Conservation (phyloP, 352 stramenopile genomes). For the Phytophthora capsici region DNA sequence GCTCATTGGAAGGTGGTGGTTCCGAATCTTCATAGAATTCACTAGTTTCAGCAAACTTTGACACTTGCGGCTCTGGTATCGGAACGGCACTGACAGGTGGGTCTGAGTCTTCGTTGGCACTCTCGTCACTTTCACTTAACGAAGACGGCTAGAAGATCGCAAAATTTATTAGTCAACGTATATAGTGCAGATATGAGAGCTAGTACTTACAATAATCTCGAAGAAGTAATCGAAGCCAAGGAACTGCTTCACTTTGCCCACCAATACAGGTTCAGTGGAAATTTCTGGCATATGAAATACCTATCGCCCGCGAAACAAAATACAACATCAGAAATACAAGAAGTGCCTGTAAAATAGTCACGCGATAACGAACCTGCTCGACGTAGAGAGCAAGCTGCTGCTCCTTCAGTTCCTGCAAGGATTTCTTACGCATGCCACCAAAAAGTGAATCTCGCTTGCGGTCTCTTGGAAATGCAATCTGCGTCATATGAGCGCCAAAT, state of each 20-base stretch:
- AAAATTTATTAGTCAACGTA: slow-evolving; percentile 1
- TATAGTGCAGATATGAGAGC: not conserved
- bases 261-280: slow-evolving; percentile 42
- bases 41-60: slow-evolving; percentile 21
- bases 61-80: not conserved
- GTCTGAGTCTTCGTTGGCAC: slow-evolving; percentile 11
- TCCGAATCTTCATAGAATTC: slow-evolving; percentile 11
- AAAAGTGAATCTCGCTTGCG: slow-evolving; percentile 81
- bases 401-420: slow-evolving; percentile 67
- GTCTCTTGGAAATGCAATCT: slow-evolving; percentile 65
- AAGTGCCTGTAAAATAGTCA: not conserved
- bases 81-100: slow-evolving; percentile 2
- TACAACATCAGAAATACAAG: not conserved
- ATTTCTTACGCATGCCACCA: slow-evolving; percentile 70
- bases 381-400: slow-evolving; percentile 80
- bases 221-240: slow-evolving; percentile 76
- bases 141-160: slow-evolving; percentile 16
- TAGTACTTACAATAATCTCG: slow-evolving; percentile 55
- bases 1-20: slow-evolving; percentile 5
- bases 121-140: slow-evolving; percentile 15
- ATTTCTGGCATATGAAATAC: slow-evolving; percentile 62
- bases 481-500: slow-evolving; percentile 60
- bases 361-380: slow-evolving; percentile 46
- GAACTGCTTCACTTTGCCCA: slow-evolving; percentile 60
- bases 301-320: slow-evolving; percentile 21